A percentile compares a stretch with the other conserved stretches of the same genome.
These are phyloP conservation scores for Pseudogymnoascus sp. DNA, from an alignment of 2,329 filamentous ascomycete species.

Conservation along the genomic window DNA sequence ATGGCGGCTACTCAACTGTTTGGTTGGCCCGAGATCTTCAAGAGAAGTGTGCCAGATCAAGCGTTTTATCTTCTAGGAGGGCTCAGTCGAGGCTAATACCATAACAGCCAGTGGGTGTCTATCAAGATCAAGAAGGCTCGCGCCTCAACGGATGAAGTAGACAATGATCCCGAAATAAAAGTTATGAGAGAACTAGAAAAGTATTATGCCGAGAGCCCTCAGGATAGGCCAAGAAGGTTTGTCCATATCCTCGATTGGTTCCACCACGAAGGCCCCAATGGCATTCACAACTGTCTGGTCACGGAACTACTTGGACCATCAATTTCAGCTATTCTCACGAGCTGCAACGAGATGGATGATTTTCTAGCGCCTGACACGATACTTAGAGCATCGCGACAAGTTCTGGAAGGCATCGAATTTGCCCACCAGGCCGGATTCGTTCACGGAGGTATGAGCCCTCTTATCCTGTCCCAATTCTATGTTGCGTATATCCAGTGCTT, in stretches of 20 bases:
- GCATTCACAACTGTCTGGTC: constrained; percentile 37
- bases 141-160: neutral
- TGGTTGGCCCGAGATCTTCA: constrained; percentile 33
- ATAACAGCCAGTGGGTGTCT: constrained; percentile 13
- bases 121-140: constrained; percentile 15
- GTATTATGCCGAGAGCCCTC: constrained; percentile 3
- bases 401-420: neutral
- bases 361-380: neutral
- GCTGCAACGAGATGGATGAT: neutral
- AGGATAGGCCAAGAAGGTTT: constrained; percentile 24
- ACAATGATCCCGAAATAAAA: neutral
- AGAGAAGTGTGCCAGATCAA: neutral
- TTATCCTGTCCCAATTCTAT: neutral
- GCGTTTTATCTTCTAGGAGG: neutral
- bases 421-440: neutral
- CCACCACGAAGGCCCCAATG: constrained; percentile 35
- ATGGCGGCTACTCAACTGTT: constrained; percentile 34
- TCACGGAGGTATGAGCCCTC: neutral
- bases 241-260: constrained; percentile 33
- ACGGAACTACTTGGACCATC: constrained; percentile 24
- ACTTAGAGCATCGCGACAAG: neutral
- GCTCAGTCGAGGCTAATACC: neutral
- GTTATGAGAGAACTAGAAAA: neutral
- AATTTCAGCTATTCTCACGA: too few relatives aligned
- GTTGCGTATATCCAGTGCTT: neutral